Base-by-base conservation (phyloP, 2,329 filamentous ascomycete species). In the Calonectria pauciramosa region DNA sequence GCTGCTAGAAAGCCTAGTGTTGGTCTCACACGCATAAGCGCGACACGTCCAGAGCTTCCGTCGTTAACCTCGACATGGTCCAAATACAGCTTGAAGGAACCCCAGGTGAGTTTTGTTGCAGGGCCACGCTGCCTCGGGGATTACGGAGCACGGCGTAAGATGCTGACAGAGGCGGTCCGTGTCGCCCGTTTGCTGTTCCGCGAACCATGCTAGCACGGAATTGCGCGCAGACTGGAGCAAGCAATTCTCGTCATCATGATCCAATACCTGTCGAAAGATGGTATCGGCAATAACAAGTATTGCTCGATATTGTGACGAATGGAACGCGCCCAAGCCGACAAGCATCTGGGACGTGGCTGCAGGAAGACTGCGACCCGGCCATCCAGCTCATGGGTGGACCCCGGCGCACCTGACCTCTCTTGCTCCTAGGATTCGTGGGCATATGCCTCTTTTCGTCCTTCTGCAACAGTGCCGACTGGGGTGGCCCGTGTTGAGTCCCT, bases 331-430 rank as follows among this genome's bases (percentile, higher is more conserved):
- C 56, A 75, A 81, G 73, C 60, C 59, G 71, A 78, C 75, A 73
- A 75, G 76, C 75, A 80, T 78, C 26, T 75, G 63, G 63, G 71
- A 78, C 75, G 70, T 75, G 78, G 79, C 77, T 80, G 80, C 78
- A 80, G 74, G 56, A 75, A 75, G 69, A 74, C 51, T 72, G 51
- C 64, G 66, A 51, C 68, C 34, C 41, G 63, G 68, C 67, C 63
- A 66, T 71, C 56, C 56, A 63, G 70, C 79, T 51, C 72, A 66
- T 68, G 79, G 56, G 79, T 81, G 79, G 79, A 79, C 77, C 79
- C 36, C 32, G 34, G 68, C 59, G 76, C 80, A 80, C 80, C 78
- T 81, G 80, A 81, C 80, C 78, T 76, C 69, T 64, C 71, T 54
- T 70, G 28, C 75, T 68, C 73, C 78, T 76, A 63, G 77, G 72